Conservation (phyloP, 2,329 filamentous ascomycete species). For the Aspergillus pseudonomiae region DNA sequence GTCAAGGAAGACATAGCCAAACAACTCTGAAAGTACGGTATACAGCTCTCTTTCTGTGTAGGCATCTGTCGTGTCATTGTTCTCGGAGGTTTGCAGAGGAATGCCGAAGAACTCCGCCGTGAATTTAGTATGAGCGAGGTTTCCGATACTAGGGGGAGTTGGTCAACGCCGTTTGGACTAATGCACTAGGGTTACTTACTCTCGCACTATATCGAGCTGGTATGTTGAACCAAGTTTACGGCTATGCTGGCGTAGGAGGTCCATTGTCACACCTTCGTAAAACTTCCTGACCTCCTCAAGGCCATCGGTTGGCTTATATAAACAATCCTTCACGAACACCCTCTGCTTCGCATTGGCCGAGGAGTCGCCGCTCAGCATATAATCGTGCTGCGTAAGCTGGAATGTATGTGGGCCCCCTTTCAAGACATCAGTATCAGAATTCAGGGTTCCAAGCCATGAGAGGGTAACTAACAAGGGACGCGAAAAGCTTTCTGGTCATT, state of each 20-base stretch:
- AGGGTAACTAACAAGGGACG: conserved; percentile 7
- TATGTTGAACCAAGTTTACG: background rate
- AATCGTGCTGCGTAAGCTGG: conserved; percentile 8
- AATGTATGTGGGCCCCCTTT: conserved; percentile 10
- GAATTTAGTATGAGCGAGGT: conserved; percentile 9
- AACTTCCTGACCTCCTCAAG: conserved; percentile 7
- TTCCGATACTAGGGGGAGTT: conserved; percentile 1
- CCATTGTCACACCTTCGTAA: conserved; percentile 3
- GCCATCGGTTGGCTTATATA: conserved; percentile 3
- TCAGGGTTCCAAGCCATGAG: background rate
- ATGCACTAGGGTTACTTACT: background rate
- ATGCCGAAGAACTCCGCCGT: conserved; percentile 8
- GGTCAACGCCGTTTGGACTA: background rate
- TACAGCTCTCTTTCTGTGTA: conserved; percentile 8
- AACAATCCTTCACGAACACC: conserved; percentile 1
- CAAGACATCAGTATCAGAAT: background rate
- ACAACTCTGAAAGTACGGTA: conserved; percentile 7
- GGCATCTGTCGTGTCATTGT: background rate
- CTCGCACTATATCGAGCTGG: conserved; percentile 9
- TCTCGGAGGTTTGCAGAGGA: background rate
- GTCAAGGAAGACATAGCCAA: conserved; percentile 16
- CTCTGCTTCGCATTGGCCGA: conserved; percentile 1
- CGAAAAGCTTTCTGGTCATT: conserved; percentile 5
- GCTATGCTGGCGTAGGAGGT: conserved; percentile 3
- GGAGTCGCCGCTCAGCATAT: conserved; percentile 9